phyloP scores from a whole-genome alignment of 495 filamentous ascomycete genomes.

The Daldinia childiae region DNA sequence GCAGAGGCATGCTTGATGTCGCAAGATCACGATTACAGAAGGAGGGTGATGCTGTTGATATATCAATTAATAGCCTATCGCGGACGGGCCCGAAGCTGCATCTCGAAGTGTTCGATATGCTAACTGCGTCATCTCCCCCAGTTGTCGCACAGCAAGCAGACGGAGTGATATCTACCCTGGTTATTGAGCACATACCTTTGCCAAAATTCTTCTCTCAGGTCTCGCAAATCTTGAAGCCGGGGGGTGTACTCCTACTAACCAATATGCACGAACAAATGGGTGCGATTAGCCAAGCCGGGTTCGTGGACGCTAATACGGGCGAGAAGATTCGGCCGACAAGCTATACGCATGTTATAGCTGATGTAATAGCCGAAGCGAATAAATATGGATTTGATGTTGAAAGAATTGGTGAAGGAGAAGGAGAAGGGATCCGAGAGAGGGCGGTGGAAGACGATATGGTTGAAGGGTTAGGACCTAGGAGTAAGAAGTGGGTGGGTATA shows the following conservation, averaged over 20 bases:
- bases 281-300: slow-evolving; percentile 69
- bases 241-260: slow-evolving; percentile 68
- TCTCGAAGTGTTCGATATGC: slow-evolving; percentile 54
- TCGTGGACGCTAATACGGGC: slow-evolving; percentile 65
- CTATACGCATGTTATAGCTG: slow-evolving; percentile 64
- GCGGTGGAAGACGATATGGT: slow-evolving; percentile 61
- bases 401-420: slow-evolving; percentile 26
- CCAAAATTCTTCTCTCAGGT: slow-evolving; percentile 64
- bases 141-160: slow-evolving; percentile 41
- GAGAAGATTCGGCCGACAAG: slow-evolving; percentile 71
- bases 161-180: slow-evolving; percentile 70
- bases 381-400: slow-evolving; percentile 62
- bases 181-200: slow-evolving; percentile 73
- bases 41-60: neutral
- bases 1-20: slow-evolving; percentile 63
- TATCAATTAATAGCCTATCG: neutral
- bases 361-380: slow-evolving; percentile 65
- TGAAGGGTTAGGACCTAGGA: slow-evolving; percentile 64
- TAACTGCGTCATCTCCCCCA: slow-evolving; percentile 40
- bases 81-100: slow-evolving; percentile 26
- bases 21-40: slow-evolving; percentile 55
- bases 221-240: slow-evolving; percentile 56
- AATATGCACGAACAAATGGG: slow-evolving; percentile 83
- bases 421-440: slow-evolving; percentile 55
- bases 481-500: slow-evolving; percentile 73